Evolutionary conservation across 257 asterid species (phyloP).

Genomic region (Fraxinus cuspidata): DNA sequence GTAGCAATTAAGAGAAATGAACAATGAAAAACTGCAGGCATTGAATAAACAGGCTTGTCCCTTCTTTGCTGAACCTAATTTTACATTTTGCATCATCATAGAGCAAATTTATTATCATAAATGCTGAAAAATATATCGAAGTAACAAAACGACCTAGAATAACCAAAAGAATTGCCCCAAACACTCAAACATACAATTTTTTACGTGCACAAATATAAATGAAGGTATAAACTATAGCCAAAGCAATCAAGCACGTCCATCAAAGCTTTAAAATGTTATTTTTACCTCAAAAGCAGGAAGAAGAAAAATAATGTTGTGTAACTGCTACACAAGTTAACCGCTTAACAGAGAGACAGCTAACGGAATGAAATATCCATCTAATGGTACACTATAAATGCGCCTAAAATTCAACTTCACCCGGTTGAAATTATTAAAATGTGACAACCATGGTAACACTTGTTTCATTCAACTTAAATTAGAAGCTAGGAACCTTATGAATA

Average conservation of each 20-base stretch:
- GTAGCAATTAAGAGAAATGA: slow-evolving; percentile 60
- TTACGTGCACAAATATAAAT: slow-evolving; percentile 3
- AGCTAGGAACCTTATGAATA: background rate
- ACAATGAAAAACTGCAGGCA: slow-evolving; percentile 62
- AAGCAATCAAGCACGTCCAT: slow-evolving; percentile 19
- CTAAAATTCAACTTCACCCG: background rate
- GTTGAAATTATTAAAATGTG: background rate
- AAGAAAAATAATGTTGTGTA: background rate
- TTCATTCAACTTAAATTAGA: background rate
- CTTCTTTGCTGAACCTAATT: slow-evolving; percentile 60
- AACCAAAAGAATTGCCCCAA: slow-evolving; percentile 23
- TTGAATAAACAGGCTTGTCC: slow-evolving; percentile 62
- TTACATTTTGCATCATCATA: slow-evolving; percentile 54
- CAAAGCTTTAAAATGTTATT: slow-evolving; percentile 1
- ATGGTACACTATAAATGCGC: background rate
- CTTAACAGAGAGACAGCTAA: background rate
- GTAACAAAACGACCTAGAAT: slow-evolving; percentile 26
- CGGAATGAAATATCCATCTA: background rate
- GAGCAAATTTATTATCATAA: slow-evolving; percentile 35
- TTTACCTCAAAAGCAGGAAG: background rate
- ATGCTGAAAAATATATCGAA: slow-evolving; percentile 25
- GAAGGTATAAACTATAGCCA: background rate
- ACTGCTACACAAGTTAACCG: background rate
- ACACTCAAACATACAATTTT: slow-evolving; percentile 15
- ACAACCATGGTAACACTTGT: background rate